Conservation (phyloP, 768 basidiomycete genomes). For the Paxillus ammoniavirescens region DNA sequence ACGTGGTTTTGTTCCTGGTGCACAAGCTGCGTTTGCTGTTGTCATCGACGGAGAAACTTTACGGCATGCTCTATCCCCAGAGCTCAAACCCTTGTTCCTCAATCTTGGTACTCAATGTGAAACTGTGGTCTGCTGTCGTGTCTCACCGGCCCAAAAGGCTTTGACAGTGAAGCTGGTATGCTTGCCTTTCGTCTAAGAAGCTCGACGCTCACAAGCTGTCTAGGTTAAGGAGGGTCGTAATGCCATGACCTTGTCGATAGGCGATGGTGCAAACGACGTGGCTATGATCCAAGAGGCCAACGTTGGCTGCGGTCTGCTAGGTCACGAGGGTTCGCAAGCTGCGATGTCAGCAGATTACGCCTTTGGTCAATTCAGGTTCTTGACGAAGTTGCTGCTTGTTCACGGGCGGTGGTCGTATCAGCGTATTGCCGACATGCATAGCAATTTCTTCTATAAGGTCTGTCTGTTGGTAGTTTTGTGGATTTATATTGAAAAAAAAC, state of each 20-base stretch:
- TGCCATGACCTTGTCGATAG: constrained; percentile 96
- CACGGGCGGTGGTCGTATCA: constrained; percentile 98
- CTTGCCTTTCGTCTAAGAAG: neutral
- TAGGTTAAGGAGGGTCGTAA: constrained; percentile 94
- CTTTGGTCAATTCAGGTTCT: constrained; percentile 93
- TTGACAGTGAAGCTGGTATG: constrained; percentile 87
- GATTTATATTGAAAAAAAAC: neutral
- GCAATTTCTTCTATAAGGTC: constrained; percentile 98
- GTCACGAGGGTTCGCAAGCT: constrained; percentile 95
- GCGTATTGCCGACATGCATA: constrained; percentile 94
- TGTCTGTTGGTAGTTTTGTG: constrained; percentile 14
- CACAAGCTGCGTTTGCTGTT: constrained; percentile 80
- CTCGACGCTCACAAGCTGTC: constrained; percentile 4
- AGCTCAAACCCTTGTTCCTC: constrained; percentile 84
- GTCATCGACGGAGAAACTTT: constrained; percentile 97
- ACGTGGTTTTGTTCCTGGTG: constrained; percentile 65
- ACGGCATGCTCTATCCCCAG: constrained; percentile 70
- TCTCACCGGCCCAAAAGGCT: constrained; percentile 98
- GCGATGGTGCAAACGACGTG: constrained; percentile 97
- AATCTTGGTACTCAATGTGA: constrained; percentile 95
- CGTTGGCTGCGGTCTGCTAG: constrained; percentile 90
- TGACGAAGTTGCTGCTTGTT: constrained; percentile 87
- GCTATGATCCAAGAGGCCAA: constrained; percentile 99
- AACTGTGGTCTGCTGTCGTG: constrained; percentile 97
- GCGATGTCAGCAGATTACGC: constrained; percentile 99